These are phyloP conservation scores for Colletotrichum sp. DNA, from an alignment of 2,329 filamentous ascomycete species.

Conservation along the genomic window DNA sequence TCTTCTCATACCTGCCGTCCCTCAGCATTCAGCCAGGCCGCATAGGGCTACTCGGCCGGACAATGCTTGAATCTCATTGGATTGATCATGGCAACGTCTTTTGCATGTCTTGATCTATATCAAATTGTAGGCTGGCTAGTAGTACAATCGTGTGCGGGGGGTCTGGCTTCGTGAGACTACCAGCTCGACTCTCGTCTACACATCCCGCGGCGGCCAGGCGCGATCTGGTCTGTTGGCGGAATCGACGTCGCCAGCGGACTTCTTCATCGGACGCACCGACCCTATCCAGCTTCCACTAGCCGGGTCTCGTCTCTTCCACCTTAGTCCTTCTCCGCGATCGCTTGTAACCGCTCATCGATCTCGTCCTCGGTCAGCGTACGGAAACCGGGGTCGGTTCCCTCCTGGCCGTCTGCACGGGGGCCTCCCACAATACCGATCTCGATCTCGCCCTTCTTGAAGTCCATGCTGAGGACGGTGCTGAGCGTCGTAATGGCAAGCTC, in stretches of 20 bases:
- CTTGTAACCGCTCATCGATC: constrained; percentile 97
- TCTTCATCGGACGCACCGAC: constrained; percentile 5
- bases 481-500: constrained; percentile 95
- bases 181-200: constrained; percentile 6
- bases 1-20: neutral
- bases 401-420: constrained; percentile 80
- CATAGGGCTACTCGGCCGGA: constrained; percentile 1
- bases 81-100: constrained; percentile 12
- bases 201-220: constrained; percentile 1
- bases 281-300: constrained; percentile 6
- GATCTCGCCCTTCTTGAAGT: constrained; percentile 99
- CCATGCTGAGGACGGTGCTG: constrained; percentile 95
- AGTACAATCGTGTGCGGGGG: constrained; percentile 19
- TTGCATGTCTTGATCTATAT: constrained; percentile 30
- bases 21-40: constrained; percentile 23
- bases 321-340: constrained; percentile 98
- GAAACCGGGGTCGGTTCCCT: constrained; percentile 81
- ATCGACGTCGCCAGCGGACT: neutral
- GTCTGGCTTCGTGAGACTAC: constrained; percentile 3
- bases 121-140: constrained; percentile 24
- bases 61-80: neutral
- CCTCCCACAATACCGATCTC: constrained; percentile 98
- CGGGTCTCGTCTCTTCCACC: constrained; percentile 26
- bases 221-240: constrained; percentile 1
- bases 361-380: constrained; percentile 93